Conservation (phyloP, 805 yeast species). For the Maudiozyma bulderi region DNA sequence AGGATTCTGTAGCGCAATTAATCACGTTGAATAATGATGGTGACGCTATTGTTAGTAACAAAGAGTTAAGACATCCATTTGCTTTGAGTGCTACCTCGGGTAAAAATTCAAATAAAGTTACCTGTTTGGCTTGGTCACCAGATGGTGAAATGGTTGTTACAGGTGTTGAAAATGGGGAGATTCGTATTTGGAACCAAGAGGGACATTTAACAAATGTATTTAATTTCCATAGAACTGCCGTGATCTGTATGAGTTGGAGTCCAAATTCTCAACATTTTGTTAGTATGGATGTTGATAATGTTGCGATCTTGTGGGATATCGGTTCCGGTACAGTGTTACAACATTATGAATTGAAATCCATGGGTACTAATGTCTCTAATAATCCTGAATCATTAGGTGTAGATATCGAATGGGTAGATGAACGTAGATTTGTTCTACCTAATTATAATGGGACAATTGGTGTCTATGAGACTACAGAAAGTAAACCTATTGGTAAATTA, state of each 20-base stretch:
- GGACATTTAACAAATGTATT: slow-evolving; percentile 55
- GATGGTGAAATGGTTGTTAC: slow-evolving; percentile 54
- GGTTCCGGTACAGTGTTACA: slow-evolving; percentile 41
- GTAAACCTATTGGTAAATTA: slow-evolving; percentile 40
- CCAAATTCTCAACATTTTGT: slow-evolving; percentile 43
- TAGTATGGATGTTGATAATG: slow-evolving; percentile 49
- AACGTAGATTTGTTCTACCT: slow-evolving; percentile 60
- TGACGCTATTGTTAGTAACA: slow-evolving; percentile 1
- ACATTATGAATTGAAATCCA: slow-evolving; percentile 23
- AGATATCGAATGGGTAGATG: slow-evolving; percentile 68
- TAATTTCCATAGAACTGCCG: slow-evolving; percentile 44
- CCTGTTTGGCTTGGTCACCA: slow-evolving; percentile 52
- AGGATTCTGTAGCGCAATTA: slow-evolving; percentile 39
- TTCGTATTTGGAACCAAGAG: slow-evolving; percentile 67
- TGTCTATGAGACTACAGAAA: slow-evolving; percentile 43
- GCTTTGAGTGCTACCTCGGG: slow-evolving; percentile 18
- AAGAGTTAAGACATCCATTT: slow-evolving; percentile 30
- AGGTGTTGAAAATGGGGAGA: slow-evolving; percentile 59
- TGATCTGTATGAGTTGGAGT: slow-evolving; percentile 55
- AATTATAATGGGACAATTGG: slow-evolving; percentile 45
- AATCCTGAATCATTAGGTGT: slow-evolving; percentile 32
- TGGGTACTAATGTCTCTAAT: slow-evolving; percentile 2
- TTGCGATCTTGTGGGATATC: slow-evolving; percentile 58
- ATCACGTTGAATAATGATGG: slow-evolving; percentile 27
- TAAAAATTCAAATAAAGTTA: slow-evolving; percentile 21